Conservation (phyloP, 2,329 filamentous ascomycete species). For the Colletotrichum liaoningense region DNA sequence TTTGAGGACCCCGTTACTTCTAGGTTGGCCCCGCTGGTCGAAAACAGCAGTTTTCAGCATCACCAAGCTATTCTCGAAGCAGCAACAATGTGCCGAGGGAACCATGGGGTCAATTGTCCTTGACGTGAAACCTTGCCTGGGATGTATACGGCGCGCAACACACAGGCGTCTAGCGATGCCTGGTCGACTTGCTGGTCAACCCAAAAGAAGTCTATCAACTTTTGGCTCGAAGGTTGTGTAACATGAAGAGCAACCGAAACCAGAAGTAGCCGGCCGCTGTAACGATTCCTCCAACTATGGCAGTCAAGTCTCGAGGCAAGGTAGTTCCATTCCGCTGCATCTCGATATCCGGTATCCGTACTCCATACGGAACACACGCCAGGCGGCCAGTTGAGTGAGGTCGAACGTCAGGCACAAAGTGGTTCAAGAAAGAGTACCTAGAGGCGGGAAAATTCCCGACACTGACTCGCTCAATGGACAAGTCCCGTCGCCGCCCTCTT, state of each 20-base stretch:
- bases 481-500: background rate
- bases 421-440: background rate
- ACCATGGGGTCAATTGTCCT: background rate
- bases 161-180: background rate
- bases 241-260: background rate
- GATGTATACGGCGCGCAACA: background rate
- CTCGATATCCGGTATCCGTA: background rate
- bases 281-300: background rate
- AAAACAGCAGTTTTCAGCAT: background rate
- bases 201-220: background rate
- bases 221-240: background rate
- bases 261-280: background rate
- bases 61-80: background rate
- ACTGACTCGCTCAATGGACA: conserved; percentile 26
- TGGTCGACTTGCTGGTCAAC: background rate
- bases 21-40: conserved; percentile 3
- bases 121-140: background rate
- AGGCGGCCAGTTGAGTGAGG: conserved; percentile 11
- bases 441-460: conserved; percentile 30
- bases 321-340: background rate
- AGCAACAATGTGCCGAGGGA: background rate
- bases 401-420: background rate
- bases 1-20: background rate
- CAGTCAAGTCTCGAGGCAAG: background rate
- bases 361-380: background rate